phyloP scores from a whole-genome alignment of 257 asterid genomes.

The Cruciata laevipes region DNA sequence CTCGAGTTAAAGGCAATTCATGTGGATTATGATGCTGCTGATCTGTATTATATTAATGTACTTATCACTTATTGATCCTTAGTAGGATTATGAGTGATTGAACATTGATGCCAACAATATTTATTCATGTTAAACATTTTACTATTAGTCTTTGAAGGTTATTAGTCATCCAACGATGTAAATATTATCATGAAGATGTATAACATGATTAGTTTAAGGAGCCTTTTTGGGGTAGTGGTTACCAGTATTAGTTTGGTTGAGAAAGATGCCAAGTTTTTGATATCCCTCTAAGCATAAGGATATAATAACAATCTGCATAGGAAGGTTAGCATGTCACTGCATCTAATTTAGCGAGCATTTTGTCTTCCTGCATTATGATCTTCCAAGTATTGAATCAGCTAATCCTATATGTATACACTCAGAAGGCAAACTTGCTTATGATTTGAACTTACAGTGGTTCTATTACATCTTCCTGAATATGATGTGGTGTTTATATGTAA shows the following conservation, averaged over 20 bases:
- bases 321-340: background rate
- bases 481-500: background rate
- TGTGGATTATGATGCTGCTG: too few species aligned
- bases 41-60: too few species aligned
- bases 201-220: background rate
- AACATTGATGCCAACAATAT: background rate
- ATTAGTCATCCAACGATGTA: too few species aligned
- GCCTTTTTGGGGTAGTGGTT: background rate
- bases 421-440: background rate
- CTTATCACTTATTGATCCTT: background rate
- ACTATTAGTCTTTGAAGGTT: too few species aligned
- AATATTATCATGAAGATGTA: background rate
- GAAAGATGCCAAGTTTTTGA: background rate
- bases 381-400: background rate
- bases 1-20: too few species aligned
- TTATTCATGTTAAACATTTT: too few species aligned
- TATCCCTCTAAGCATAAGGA: background rate
- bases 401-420: background rate
- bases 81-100: background rate
- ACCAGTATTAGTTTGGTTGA: background rate
- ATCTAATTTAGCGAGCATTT: background rate
- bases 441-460: background rate
- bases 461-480: background rate
- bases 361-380: background rate
- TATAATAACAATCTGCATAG: too few species aligned